These are phyloP conservation scores for Apiotrichum gamsii DNA, from an alignment of 1,284 basidiomycete species.

Conservation along the genomic window DNA sequence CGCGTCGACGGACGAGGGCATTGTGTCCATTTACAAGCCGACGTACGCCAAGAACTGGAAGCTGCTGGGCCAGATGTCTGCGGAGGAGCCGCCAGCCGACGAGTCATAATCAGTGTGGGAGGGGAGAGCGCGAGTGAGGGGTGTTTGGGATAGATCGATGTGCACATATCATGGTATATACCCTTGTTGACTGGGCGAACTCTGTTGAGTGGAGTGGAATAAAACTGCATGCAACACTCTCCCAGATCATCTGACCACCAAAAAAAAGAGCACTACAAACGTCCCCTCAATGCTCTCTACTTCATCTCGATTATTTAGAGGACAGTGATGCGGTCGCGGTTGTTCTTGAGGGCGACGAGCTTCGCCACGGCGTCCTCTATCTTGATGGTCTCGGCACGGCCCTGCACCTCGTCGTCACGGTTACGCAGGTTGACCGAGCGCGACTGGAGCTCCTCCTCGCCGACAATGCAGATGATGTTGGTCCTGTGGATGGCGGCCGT, in stretches of 20 bases:
- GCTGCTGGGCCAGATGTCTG: constrained; percentile 44
- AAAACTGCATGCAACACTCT: too few relatives aligned
- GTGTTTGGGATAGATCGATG: too few relatives aligned
- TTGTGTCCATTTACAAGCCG: constrained; percentile 79
- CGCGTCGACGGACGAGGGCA: constrained; percentile 81
- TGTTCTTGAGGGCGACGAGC: constrained; percentile 36
- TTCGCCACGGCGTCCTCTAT: constrained; percentile 37
- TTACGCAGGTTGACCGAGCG: constrained; percentile 91
- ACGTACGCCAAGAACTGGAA: constrained; percentile 47
- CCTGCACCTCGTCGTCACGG: constrained; percentile 65
- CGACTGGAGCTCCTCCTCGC: constrained; percentile 79
- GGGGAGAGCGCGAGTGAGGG: too few relatives aligned
- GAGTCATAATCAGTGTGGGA: too few relatives aligned
- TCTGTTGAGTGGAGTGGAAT: too few relatives aligned
- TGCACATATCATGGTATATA: not conserved
- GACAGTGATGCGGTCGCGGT: constrained; percentile 28
- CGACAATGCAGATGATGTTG: constrained; percentile 93
- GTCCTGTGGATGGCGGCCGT: constrained; percentile 90
- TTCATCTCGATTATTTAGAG: constrained; percentile 1
- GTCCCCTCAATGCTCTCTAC: too few relatives aligned
- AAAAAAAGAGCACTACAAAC: too few relatives aligned
- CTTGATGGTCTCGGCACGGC: constrained; percentile 43
- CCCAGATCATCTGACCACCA: too few relatives aligned
- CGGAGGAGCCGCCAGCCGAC: constrained; percentile 42
- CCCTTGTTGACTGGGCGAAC: too few relatives aligned